phyloP scores from a whole-genome alignment of 1,139 yeast genomes.

The Eremothecium gossypii region DNA sequence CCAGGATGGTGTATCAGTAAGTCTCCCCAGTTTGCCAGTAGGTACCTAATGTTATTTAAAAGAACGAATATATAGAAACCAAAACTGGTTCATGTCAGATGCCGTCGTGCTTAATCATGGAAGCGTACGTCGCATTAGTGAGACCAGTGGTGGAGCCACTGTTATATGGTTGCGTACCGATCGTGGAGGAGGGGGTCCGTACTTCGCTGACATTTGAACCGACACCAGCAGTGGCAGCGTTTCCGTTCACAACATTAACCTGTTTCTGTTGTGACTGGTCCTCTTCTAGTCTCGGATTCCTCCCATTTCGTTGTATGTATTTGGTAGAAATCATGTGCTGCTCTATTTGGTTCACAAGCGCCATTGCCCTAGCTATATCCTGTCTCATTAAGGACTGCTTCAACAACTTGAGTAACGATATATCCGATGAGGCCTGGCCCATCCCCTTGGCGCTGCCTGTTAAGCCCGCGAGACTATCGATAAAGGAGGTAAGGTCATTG shows the following conservation, averaged over 20 bases:
- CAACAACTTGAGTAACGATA: constrained; percentile 14
- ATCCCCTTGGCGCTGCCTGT: constrained; percentile 9
- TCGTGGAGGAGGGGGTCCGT: background rate
- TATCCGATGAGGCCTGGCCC: constrained; percentile 8
- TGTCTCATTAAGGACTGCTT: constrained; percentile 19
- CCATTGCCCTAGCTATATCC: constrained; percentile 18
- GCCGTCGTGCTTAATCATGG: background rate
- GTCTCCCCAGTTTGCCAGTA: no score
- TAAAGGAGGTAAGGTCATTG: constrained; percentile 41
- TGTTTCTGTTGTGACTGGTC: background rate
- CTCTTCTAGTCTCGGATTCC: constrained; percentile 14
- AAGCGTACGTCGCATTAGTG: background rate
- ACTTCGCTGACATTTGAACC: background rate
- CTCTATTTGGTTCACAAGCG: constrained; percentile 18
- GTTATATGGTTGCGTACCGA: background rate
- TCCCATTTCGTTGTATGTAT: constrained; percentile 22
- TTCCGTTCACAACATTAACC: background rate
- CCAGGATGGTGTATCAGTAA: no score
- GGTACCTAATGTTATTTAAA: background rate
- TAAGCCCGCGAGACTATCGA: constrained; percentile 15
- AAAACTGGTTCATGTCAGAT: background rate
- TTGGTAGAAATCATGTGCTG: constrained; percentile 16
- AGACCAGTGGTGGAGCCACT: background rate
- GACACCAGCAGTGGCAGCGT: background rate
- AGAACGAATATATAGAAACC: background rate